A percentile compares a stretch with the other conserved stretches of the same genome.
phyloP scores from a whole-genome alignment of 257 asterid species.

The Avicennia marina region DNA sequence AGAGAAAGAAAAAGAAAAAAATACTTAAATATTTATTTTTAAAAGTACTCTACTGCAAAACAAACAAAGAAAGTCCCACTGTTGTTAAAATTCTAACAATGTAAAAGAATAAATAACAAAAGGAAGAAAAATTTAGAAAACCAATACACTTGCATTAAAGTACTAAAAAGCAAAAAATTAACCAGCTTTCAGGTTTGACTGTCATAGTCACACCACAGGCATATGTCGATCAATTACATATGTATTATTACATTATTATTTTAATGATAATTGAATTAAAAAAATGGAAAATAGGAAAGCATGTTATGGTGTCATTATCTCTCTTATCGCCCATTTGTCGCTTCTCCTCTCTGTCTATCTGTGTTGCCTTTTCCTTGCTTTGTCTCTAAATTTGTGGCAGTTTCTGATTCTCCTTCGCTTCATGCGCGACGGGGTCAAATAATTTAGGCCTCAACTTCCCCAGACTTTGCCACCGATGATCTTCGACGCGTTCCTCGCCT shows the following conservation, averaged over 20 bases:
- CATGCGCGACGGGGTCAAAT: slow-evolving; percentile 37
- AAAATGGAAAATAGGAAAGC: not conserved
- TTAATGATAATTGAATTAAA: not conserved
- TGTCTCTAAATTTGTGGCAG: slow-evolving; percentile 23
- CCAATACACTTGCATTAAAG: too few species aligned
- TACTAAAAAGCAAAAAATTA: not conserved
- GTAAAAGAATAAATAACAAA: not conserved
- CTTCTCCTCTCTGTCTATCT: not conserved
- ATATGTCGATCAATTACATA: too few species aligned
- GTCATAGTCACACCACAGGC: slow-evolving; percentile 31
- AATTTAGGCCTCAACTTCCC: slow-evolving; percentile 27
- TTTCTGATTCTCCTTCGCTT: slow-evolving; percentile 15
- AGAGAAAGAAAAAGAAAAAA: too few species aligned
- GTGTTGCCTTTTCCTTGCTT: not conserved
- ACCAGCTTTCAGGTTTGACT: slow-evolving; percentile 25
- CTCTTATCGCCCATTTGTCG: not conserved
- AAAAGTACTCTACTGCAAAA: too few species aligned
- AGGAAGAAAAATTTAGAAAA: too few species aligned
- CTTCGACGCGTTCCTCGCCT: slow-evolving; percentile 38
- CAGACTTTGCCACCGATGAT: slow-evolving; percentile 52
- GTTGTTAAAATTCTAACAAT: too few species aligned
- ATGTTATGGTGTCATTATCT: not conserved
- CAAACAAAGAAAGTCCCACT: too few species aligned
- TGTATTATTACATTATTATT: not conserved
- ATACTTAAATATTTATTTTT: too few species aligned